These are phyloP conservation scores for Sclerotinia glacialis DNA, from an alignment of 2,329 filamentous ascomycete genomes.

Conservation along the genomic window DNA sequence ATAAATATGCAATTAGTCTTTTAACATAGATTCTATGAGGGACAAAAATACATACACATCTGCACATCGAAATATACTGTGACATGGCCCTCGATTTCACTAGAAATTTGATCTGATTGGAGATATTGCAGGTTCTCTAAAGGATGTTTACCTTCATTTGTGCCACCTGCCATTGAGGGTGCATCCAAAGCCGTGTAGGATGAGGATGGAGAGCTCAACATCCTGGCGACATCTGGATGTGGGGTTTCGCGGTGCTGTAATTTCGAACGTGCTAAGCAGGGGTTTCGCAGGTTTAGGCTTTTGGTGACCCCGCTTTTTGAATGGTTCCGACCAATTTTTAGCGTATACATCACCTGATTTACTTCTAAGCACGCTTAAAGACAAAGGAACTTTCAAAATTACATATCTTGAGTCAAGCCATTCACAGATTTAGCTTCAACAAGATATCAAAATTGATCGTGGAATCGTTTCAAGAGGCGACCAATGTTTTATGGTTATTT, in stretches of 20 bases:
- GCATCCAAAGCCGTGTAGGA: conserved; percentile 11
- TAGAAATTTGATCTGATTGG: conserved; percentile 3
- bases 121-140: conserved; percentile 4
- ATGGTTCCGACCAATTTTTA: neutral
- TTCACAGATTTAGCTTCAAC: neutral
- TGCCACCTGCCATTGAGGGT: conserved; percentile 9
- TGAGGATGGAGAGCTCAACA: conserved; percentile 15
- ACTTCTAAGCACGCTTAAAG: too few species aligned
- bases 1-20: conserved; percentile 10
- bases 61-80: conserved; percentile 19
- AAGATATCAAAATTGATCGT: neutral
- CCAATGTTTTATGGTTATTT: neutral
- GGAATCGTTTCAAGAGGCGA: neutral
- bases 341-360: neutral
- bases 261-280: conserved; percentile 1
- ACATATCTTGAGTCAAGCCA: neutral
- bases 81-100: conserved; percentile 17
- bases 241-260: conserved; percentile 1
- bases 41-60: conserved; percentile 18
- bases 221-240: neutral
- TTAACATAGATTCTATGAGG: neutral
- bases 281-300: neutral
- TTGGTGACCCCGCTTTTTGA: neutral
- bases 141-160: neutral
- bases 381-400: neutral